Evolutionary conservation across 192 early-diverging fungal species (phyloP), one percentile per base, ranked within the genome.

Genomic region (Umbelopsis ramanniana): DNA sequence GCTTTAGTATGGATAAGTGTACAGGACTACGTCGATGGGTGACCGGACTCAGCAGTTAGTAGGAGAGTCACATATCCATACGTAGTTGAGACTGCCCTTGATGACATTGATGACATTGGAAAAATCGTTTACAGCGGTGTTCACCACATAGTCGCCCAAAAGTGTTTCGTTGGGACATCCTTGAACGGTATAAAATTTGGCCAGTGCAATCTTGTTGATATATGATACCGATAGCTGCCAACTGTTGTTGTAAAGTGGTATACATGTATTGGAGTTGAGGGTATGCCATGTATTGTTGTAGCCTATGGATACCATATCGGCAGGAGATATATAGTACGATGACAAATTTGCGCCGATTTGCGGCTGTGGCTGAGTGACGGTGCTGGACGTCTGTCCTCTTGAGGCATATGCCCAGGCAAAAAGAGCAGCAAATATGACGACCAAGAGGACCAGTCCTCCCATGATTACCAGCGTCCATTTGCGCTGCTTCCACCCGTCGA

Each of bases 281-380:
- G 57, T 63, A 11, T 63, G 11, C 57, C 57, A 63, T 12, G 57
- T 63, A 33, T 35, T 63, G 19, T 63, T 63, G 33, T 63, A 63
- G 5, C 12, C 19, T 12, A 63, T 63, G 26, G 57, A 63, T 35
- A 37, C 57, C 2, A 12, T 37, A 33, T 63, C 57, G 2, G 57
- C 19, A 12, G 19, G 3, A 6, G 9, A 7, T n/a, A 63, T 22
- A 8, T 63, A 63, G 19, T 37, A 63, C 10, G 29, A 37, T 6
- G 57, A 35, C 15, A 63, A n/a, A 26, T 63, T 63, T 5, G 17
- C 0, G 19, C 35, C 33, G 15, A 11, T 2, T 37, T 10, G 48
- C 19, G 48, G 17, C 15, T 50, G 48, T 6, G 57, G 57, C 17
- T 29, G 14, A 7, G 33, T 37, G 15, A 24, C 55, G 2, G 9